A percentile compares a stretch with the other conserved stretches of the same genome.
These are phyloP conservation scores for Penicillium sp. DNA, from an alignment of 2,329 filamentous ascomycete species.

Conservation along the genomic window DNA sequence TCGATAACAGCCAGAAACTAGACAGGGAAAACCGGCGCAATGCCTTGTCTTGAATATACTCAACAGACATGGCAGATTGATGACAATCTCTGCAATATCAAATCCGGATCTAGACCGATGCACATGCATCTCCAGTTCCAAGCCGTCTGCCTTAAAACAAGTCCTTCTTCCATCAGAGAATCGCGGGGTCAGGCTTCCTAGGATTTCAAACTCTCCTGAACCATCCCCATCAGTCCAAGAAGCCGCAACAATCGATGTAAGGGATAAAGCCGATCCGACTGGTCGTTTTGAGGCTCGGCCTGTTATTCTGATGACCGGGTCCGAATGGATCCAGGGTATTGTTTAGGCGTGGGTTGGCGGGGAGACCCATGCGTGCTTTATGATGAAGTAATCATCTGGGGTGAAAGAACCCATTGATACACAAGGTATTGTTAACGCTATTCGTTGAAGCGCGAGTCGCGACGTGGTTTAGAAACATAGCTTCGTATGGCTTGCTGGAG, in stretches of 20 bases:
- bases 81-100: neutral
- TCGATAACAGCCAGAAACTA: slow-evolving; percentile 27
- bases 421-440: neutral
- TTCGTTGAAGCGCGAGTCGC: neutral
- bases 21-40: slow-evolving; percentile 9
- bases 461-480: neutral
- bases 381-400: neutral
- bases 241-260: neutral
- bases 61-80: slow-evolving; percentile 5
- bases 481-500: neutral
- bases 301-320: neutral
- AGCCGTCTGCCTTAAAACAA: neutral
- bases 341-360: neutral
- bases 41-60: slow-evolving; percentile 9
- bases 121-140: neutral
- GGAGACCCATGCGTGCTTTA: neutral
- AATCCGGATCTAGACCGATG: neutral
- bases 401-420: neutral
- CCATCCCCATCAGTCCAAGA: neutral
- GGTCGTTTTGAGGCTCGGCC: neutral
- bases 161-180: neutral
- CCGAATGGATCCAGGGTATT: neutral
- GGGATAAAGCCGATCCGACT: neutral
- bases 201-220: neutral
- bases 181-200: neutral